These are phyloP conservation scores for Pinguiococcus pyrenoidosus DNA, from an alignment of 108 stramenopile species.

Conservation along the genomic window DNA sequence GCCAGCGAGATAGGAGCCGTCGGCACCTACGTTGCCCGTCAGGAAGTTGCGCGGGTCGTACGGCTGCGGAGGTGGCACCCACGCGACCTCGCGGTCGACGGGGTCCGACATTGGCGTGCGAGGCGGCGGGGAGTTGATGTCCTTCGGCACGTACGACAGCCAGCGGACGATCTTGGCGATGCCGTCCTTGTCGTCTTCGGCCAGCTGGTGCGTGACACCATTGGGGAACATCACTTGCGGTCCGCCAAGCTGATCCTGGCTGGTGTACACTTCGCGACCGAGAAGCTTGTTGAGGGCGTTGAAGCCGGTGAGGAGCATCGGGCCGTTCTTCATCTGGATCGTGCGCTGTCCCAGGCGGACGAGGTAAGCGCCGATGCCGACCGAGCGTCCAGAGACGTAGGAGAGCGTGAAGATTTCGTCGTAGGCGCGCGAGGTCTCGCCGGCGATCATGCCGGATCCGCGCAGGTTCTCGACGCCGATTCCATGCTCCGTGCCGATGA, in stretches of 20 bases:
- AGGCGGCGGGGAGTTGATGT: not conserved
- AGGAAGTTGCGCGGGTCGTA: slow-evolving; percentile 89
- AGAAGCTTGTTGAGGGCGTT: slow-evolving; percentile 93
- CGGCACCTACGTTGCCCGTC: slow-evolving; percentile 45
- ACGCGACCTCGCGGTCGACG: slow-evolving; percentile 66
- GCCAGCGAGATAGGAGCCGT: slow-evolving; percentile 45
- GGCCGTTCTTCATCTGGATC: slow-evolving; percentile 77
- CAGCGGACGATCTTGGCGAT: slow-evolving; percentile 71
- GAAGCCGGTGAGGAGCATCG: slow-evolving; percentile 81
- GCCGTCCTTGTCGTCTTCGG: slow-evolving; percentile 81
- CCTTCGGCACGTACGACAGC: slow-evolving; percentile 88
- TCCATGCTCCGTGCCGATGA: slow-evolving; percentile 79
- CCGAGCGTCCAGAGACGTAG: slow-evolving; percentile 87
- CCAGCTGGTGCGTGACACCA: slow-evolving; percentile 80
- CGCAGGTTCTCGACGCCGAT: slow-evolving; percentile 96
- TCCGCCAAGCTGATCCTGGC: slow-evolving; percentile 93
- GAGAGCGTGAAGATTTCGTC: slow-evolving; percentile 91
- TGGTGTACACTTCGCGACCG: slow-evolving; percentile 87
- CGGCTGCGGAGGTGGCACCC: no score
- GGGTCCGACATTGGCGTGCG: slow-evolving; percentile 61
- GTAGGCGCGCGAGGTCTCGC: slow-evolving; percentile 85
- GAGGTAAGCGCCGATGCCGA: slow-evolving; percentile 97
- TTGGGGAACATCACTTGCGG: slow-evolving; percentile 96
- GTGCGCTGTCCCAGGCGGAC: slow-evolving; percentile 90
- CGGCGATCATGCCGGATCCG: slow-evolving; percentile 96